Evolutionary conservation across 345 rosid species (phyloP).

Genomic region (Melaleuca alternifolia): DNA sequence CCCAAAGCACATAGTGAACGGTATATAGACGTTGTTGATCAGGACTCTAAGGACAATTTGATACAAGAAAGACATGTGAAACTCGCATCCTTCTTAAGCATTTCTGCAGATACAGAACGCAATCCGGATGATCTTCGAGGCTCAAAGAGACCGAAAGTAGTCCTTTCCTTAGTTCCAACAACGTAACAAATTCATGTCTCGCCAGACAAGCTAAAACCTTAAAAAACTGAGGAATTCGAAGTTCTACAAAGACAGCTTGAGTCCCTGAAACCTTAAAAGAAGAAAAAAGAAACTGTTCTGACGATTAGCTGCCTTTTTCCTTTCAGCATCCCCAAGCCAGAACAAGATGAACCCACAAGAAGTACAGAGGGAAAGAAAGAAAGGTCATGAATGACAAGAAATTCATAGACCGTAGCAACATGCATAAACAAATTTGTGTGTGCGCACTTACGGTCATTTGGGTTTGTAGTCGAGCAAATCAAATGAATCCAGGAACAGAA

Average conservation of each 20-base stretch:
- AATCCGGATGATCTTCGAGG: neutral
- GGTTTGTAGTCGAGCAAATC: constrained; percentile 11
- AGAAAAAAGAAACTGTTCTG: neutral
- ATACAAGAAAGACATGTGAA: neutral
- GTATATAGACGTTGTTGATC: neutral
- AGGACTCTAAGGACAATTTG: neutral
- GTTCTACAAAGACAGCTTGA: neutral
- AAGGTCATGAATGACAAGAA: neutral
- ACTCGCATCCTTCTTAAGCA: neutral
- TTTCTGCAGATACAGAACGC: neutral
- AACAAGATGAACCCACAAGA: neutral
- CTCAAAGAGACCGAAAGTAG: neutral
- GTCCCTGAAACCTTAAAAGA: neutral
- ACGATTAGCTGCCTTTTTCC: neutral
- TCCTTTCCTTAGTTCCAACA: neutral
- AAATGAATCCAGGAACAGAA: constrained; percentile 2
- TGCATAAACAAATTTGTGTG: neutral
- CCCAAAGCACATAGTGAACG: neutral
- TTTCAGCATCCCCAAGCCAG: neutral
- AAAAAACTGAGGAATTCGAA: neutral
- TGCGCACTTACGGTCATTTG: constrained; percentile 19
- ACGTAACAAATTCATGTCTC: neutral
- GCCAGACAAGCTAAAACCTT: neutral
- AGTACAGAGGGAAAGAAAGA: neutral
- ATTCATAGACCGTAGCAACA: neutral